Evolutionary conservation across 1,284 basidiomycete species (phyloP), one percentile per base, ranked within the genome.

Genomic region (Naganishia liquefaciens): DNA sequence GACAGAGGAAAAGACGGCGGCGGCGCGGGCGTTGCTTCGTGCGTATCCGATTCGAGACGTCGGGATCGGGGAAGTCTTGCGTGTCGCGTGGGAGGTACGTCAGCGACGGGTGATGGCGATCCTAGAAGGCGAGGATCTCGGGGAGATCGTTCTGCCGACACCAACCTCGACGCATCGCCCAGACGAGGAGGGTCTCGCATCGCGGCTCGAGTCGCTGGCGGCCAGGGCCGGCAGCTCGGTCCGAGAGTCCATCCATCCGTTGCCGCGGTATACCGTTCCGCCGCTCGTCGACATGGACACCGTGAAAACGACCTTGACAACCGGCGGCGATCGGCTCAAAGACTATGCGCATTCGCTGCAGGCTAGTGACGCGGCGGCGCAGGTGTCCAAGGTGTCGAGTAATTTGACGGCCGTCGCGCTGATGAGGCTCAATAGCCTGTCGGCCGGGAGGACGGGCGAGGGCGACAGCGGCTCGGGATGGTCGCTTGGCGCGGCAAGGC

Each of bases 71-170:
- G 68, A 68, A 10, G 50, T 77, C 2, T 47, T 76, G 13, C 67
- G 70, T 49, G 71, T 71, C 7, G 70, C 75, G 5, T 70, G 68
- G 50, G 70, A 74, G 50, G 62, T 77, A 25, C 65, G 70, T 23
- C 71, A 74, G 47, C 70, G 68, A 10, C 64, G 74, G 10, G 30
- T 72, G 11, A 57, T 70, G 7, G 67, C 73, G 19, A 46, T 63
- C 21, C 46, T 66, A 19, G 64, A 63, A 2, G 74, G 73, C 4
- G 68, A 69, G 13, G 70, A 73, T 49, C 70, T 73, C 2, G 74
- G 74, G 21, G 43, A 47, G 3, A 55, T 62, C 10, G 67, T 58
- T 0, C 68, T 70, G 65, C 51, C 61, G 2, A 11, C 11, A 2
- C 23, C 27, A 6, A 17, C 17, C 15, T 10, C 10, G 19, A 7